phyloP scores from a whole-genome alignment of 2,329 filamentous ascomycete species.

The Neurospora sp. region DNA sequence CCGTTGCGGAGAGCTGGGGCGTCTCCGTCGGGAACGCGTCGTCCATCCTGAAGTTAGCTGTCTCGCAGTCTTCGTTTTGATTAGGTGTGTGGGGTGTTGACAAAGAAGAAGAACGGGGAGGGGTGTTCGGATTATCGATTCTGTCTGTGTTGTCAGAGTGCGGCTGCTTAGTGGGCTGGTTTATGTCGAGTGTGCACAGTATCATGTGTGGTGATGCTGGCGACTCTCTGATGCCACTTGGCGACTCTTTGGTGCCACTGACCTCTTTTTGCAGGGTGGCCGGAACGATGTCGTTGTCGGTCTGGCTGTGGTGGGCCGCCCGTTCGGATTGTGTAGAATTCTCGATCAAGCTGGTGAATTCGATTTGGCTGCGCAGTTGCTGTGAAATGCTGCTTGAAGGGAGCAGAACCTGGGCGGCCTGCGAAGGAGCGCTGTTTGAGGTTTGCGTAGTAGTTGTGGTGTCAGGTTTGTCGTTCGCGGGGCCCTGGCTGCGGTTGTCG shows the following conservation, averaged over 20 bases:
- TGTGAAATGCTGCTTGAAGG: conserved; percentile 1
- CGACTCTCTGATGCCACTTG: neutral
- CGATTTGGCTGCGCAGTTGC: conserved; percentile 8
- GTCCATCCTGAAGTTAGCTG: neutral
- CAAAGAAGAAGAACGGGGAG: neutral
- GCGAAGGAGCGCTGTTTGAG: conserved; percentile 2
- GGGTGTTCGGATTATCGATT: neutral
- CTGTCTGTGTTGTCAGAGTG: neutral
- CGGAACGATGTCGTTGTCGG: conserved; percentile 3
- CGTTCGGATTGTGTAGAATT: neutral
- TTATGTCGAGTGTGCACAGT: neutral
- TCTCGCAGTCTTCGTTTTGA: neutral
- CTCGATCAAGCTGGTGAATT: neutral
- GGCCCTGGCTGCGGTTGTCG: neutral
- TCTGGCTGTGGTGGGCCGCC: neutral
- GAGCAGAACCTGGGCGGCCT: conserved; percentile 10
- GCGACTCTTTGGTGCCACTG: neutral
- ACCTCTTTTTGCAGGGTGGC: conserved; percentile 6
- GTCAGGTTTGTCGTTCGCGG: neutral
- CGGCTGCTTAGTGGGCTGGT: neutral
- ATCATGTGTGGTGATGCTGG: neutral
- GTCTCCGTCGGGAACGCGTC: neutral
- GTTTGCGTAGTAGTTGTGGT: neutral
- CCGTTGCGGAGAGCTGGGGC: conserved; percentile 9
- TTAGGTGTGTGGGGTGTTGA: neutral